phyloP scores from a whole-genome alignment of 2,329 filamentous ascomycete species.

The Ustilaginoidea virens region DNA sequence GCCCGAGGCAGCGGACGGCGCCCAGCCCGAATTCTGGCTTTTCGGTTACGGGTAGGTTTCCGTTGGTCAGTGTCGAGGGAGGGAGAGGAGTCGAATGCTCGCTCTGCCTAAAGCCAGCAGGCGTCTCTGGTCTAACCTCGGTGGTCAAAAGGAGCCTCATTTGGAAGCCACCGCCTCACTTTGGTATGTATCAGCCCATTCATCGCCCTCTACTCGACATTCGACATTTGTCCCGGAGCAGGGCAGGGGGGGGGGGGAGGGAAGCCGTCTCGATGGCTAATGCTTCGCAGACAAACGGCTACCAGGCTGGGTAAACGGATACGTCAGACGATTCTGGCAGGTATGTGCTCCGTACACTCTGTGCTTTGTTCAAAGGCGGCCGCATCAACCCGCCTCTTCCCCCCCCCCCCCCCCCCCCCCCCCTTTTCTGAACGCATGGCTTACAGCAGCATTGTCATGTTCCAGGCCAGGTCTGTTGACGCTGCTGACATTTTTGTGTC shows the following conservation, averaged over 20 bases:
- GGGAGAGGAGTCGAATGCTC: no score
- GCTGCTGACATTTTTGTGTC: background rate
- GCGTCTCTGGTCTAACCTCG: background rate
- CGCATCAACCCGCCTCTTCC: no score
- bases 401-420: no score
- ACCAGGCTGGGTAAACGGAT: constrained; percentile 82
- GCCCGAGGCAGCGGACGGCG: constrained; percentile 7
- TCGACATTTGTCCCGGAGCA: no score
- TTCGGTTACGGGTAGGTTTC: constrained; percentile 94
- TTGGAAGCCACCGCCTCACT: constrained; percentile 95
- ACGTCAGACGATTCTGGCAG: constrained; percentile 96
- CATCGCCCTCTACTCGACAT: no score
- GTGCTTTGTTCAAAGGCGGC: no score
- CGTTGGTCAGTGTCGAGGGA: no score
- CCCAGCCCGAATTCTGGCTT: constrained; percentile 66
- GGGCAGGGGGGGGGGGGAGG: no score
- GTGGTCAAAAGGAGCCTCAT: constrained; percentile 56
- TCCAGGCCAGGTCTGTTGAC: constrained; percentile 5
- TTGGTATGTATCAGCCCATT: constrained; percentile 55
- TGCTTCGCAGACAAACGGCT: constrained; percentile 54
- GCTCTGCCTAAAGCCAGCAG: no score
- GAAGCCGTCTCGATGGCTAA: no score
- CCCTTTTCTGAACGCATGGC: no score
- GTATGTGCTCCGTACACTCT: no score
- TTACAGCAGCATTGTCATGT: background rate